phyloP scores from a whole-genome alignment of 202 grass and related monocot genomes.

The Schoenoplectus tabernaemontani region DNA sequence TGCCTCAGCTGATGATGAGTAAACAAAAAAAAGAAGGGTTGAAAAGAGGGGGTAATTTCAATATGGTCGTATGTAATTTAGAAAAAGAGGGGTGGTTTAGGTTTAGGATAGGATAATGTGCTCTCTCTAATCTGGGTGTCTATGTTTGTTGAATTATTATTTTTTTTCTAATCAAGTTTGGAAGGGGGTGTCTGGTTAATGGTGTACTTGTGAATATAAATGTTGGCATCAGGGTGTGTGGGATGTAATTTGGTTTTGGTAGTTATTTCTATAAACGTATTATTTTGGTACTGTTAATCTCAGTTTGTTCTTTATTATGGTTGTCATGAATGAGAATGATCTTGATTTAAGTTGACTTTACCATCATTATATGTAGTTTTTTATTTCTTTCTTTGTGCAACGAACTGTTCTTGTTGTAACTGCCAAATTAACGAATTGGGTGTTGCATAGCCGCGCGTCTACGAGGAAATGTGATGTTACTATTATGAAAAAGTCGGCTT shows the following conservation, averaged over 20 bases:
- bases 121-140: constrained; percentile 18
- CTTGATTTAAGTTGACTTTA: background rate
- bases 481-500: no score
- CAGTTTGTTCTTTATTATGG: background rate
- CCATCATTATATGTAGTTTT: background rate
- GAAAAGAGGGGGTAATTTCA: background rate
- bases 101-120: constrained; percentile 11
- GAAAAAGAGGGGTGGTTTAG: background rate
- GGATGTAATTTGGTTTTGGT: background rate
- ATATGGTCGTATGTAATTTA: background rate
- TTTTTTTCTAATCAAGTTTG: background rate
- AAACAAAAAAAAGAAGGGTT: background rate
- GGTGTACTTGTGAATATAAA: constrained; percentile 14
- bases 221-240: background rate
- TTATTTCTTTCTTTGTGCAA: background rate
- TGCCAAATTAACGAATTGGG: no score
- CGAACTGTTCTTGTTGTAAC: background rate
- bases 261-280: background rate
- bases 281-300: background rate
- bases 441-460: no score
- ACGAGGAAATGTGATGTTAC: no score
- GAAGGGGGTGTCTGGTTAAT: background rate
- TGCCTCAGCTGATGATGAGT: constrained; percentile 53
- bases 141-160: background rate
- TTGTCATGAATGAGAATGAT: background rate